Evolutionary conservation across 2,329 filamentous ascomycete genomes (phyloP), one percentile per base, ranked within the genome.

Genomic region (Fusarium citri): DNA sequence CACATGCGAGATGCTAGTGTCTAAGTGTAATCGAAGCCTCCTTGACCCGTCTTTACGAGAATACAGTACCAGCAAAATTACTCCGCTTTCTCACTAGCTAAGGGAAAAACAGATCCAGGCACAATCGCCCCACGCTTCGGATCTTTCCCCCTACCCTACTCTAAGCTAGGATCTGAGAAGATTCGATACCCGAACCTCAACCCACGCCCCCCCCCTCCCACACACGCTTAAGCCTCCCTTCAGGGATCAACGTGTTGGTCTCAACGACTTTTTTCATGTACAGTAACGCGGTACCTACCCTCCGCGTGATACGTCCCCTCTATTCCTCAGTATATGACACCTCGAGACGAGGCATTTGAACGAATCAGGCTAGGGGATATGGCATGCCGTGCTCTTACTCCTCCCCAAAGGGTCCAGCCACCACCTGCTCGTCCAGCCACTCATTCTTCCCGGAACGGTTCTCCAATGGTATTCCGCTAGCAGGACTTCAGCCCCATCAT

Each of bases 261-360:
- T 11, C 49, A 51, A 42, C 49, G 31, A 51, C 18, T 41, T 51
- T n/a, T 51, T 16, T 37, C 18, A 41, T 6, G 20, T n/a, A n/a
- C n/a, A n/a, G n/a, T 20, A 23, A 6, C 31, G 23, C 31, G 34
- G 43, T 47, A 53, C 18, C 15, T 59, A 28, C 54, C 59, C 34
- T 51, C 22, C 22, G 49, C 49, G 23, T 53, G 42, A 46, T 37
- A 16, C 16, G 6, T 7, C 31, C 55, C 46, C 41, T 22, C 46
- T 14, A 8, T 58, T 31, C 18, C 16, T 37, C 14, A 55, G 67
- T 71, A 61, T 63, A 71, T 71, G 68, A 72, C 69, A 69, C 55
- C 51, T 71, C 41, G 68, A 71, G 46, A 30, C 25, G 14, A 7
- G n/a, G 49, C 23, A 28, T 25, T 34, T 16, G 23, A 18, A 31